Conservation (phyloP, 805 yeast genomes). For the Lipomyces chichibuensis region DNA sequence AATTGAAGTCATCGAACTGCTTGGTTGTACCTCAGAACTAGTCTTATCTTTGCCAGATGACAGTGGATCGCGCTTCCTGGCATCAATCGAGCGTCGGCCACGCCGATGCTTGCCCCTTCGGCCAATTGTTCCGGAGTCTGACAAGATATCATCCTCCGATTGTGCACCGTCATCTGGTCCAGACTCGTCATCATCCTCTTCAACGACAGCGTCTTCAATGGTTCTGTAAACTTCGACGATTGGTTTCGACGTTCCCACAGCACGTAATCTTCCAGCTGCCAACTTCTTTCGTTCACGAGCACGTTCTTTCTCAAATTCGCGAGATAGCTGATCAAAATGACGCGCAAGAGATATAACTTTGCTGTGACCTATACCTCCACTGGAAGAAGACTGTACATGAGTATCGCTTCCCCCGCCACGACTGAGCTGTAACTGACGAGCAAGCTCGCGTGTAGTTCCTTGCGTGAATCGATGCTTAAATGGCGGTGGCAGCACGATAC, state of each 20-base stretch:
- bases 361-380: conserved; percentile 21
- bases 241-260: conserved; percentile 76
- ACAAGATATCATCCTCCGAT: conserved; percentile 32
- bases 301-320: conserved; percentile 85
- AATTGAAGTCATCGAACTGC: neutral
- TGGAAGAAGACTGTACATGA: conserved; percentile 24
- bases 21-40: neutral
- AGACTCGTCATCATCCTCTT: conserved; percentile 47
- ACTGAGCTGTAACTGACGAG: conserved; percentile 33
- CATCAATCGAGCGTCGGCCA: neutral
- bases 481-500: conserved; percentile 21
- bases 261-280: conserved; percentile 53
- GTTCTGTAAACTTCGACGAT: conserved; percentile 88
- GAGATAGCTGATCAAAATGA: conserved; percentile 77
- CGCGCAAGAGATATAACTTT: conserved; percentile 50
- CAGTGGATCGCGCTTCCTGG: neutral
- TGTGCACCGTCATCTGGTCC: conserved; percentile 26
- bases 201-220: conserved; percentile 84
- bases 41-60: conserved; percentile 2
- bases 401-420: conserved; percentile 24
- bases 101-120: conserved; percentile 11
- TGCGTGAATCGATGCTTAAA: conserved; percentile 30
- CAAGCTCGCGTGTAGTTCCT: conserved; percentile 36
- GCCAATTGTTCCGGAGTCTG: conserved; percentile 32
- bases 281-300: conserved; percentile 72